Base-by-base conservation (phyloP, 495 filamentous ascomycete species). In the Trypethelium eluteriae region DNA sequence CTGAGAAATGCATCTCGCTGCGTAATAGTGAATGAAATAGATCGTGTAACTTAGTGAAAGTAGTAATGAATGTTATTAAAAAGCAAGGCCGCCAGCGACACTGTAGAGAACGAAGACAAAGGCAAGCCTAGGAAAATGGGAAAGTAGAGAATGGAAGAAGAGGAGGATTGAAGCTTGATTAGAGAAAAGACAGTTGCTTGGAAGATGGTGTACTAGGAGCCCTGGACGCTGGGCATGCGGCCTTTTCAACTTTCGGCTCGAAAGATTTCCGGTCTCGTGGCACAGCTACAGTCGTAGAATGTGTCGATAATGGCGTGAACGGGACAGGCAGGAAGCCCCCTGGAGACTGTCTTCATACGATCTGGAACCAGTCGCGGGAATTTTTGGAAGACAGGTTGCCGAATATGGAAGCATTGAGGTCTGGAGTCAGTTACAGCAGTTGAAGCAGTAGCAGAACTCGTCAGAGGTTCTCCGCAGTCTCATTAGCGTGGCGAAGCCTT, bases 41-140 rank as follows among this genome's bases (percentile, higher is more conserved):
- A 18, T 59, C 14, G 32, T 7, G 18, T 59, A 18, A 3, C 32
- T 36, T 7, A 59, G 53, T 59, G 53, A 53, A 53, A 14, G 49
- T 53, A 53, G 49, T 53, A 53, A 53, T 53, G 49, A 59, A 36
- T 34, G 53, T 34, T 6, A 59, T 59, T 59, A 59, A 32, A 59
- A 59, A 10, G 18, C 34, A 10, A 35, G 53, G 53, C 53, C 18
- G 53, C 53, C 53, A 18, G 53, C 53, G 36, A 32, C 53, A 36
- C 25, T 59, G 53, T 59, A 59, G 53, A 59, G 53, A 59, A 59
- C 18, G 53, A 36, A 59, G n/a, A 36, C 14, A 59, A 9, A 59
- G 53, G 53, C 53, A 59, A 59, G 53, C 53, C 53, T 59, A n/a
- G 6, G 53, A 10, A 59, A 59, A 7, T 25, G 25, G 25, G 49